These are phyloP conservation scores for Solanum hybrid DNA, from an alignment of 305 asterid genomes.

Conservation along the genomic window DNA sequence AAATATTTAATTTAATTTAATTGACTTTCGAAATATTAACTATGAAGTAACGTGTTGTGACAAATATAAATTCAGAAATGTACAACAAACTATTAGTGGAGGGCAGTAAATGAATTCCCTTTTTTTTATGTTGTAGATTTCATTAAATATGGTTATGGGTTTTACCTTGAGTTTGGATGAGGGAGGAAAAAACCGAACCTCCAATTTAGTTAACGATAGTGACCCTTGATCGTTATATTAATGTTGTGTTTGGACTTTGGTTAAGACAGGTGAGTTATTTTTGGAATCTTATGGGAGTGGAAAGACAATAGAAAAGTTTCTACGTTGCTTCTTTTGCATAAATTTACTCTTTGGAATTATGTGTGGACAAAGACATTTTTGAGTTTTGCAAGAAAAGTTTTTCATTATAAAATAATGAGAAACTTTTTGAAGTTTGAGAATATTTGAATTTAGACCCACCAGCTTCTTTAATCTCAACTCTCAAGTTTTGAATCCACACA, in stretches of 20 bases:
- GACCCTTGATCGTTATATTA: neutral
- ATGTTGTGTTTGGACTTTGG: neutral
- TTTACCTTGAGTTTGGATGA: neutral
- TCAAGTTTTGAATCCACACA: neutral
- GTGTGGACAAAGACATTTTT: neutral
- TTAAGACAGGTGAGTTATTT: neutral
- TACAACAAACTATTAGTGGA: neutral
- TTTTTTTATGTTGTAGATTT: neutral
- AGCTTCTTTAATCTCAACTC: neutral
- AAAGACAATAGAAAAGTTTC: neutral
- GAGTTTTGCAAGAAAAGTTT: neutral
- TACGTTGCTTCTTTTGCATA: neutral
- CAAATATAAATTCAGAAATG: neutral
- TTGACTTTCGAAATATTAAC: neutral
- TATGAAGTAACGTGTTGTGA: neutral
- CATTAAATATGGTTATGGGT: neutral
- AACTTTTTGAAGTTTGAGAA: conserved; percentile 2
- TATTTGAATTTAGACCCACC: neutral
- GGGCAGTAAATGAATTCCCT: neutral
- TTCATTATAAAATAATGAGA: neutral
- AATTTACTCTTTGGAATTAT: conserved; percentile 4
- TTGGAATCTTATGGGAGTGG: neutral
- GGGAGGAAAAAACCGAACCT: neutral
- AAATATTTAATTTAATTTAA: no score
- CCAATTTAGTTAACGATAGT: neutral